A percentile compares a stretch with the other conserved stretches of the same genome.
Conservation (phyloP, 2,329 filamentous ascomycete species). For the Colletotrichum musae region DNA sequence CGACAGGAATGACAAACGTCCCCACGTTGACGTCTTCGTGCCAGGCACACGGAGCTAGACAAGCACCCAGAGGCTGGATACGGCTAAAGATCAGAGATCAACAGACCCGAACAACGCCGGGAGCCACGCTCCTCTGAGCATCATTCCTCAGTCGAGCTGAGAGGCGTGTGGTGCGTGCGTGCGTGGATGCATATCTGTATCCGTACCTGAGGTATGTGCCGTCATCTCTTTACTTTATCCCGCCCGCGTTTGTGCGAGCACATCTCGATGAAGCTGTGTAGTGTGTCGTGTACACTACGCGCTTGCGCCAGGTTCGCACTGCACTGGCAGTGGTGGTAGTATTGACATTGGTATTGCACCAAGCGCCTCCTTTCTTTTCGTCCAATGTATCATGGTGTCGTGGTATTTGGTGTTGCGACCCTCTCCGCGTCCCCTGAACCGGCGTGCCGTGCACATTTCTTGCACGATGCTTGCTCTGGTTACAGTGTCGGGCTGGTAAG, state of each 20-base stretch:
- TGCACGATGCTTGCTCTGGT: conserved; percentile 4
- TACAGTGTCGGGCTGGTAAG: conserved; percentile 21
- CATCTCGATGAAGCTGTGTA: conserved; percentile 20
- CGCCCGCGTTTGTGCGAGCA: conserved; percentile 7
- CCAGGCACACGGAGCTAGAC: conserved; percentile 23
- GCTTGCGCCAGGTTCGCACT: neutral
- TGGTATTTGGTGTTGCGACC: conserved; percentile 14
- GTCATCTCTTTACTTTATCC: conserved; percentile 28
- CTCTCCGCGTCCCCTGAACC: conserved; percentile 4
- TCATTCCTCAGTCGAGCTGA: conserved; percentile 26
- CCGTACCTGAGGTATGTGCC: conserved; percentile 24
- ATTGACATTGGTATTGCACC: neutral
- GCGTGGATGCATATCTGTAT: neutral
- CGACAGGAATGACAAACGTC: conserved; percentile 33
- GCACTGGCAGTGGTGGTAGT: too few relatives aligned
- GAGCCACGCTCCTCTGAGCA: neutral
- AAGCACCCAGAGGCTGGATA: conserved; percentile 8
- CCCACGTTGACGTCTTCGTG: conserved; percentile 32
- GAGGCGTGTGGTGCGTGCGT: neutral
- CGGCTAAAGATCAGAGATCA: conserved; percentile 33
- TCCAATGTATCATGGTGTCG: conserved; percentile 24
- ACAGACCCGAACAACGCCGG: conserved; percentile 14
- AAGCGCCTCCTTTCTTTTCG: conserved; percentile 9
- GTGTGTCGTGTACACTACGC: neutral
- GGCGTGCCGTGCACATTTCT: conserved; percentile 3